These are phyloP conservation scores for Syzygium aromaticum DNA, from an alignment of 345 rosid species.

Conservation along the genomic window DNA sequence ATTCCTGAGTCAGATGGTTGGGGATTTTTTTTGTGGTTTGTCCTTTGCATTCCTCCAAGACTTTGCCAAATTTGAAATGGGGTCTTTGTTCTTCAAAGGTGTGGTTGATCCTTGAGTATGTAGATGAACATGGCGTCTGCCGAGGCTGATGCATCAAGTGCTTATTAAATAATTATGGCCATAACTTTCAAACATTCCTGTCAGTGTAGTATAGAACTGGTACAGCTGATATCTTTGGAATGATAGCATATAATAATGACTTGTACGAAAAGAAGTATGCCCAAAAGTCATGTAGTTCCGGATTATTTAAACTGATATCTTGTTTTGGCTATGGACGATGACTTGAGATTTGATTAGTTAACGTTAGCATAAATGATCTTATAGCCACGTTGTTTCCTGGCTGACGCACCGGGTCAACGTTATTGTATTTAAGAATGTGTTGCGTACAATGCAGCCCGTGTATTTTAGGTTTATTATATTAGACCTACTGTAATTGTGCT, in stretches of 20 bases:
- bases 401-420: not conserved
- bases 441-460: not conserved
- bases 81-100: not conserved
- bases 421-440: not conserved
- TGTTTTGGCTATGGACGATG: not conserved
- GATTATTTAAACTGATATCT: not conserved
- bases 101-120: not conserved
- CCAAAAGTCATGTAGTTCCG: not conserved
- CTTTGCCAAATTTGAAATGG: not conserved
- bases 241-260: not conserved
- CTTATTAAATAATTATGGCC: not conserved
- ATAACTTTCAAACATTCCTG: not conserved
- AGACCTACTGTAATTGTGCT: no score
- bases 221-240: not conserved
- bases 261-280: not conserved
- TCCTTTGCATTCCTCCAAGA: not conserved
- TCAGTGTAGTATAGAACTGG: not conserved
- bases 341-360: not conserved
- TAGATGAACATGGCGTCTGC: not conserved
- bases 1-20: not conserved
- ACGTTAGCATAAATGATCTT: not conserved
- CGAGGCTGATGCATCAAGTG: not conserved
- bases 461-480: not conserved
- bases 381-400: not conserved
- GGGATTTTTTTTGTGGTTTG: not conserved